phyloP scores from a whole-genome alignment of 345 rosid genomes.

The Dovyalis caffra region DNA sequence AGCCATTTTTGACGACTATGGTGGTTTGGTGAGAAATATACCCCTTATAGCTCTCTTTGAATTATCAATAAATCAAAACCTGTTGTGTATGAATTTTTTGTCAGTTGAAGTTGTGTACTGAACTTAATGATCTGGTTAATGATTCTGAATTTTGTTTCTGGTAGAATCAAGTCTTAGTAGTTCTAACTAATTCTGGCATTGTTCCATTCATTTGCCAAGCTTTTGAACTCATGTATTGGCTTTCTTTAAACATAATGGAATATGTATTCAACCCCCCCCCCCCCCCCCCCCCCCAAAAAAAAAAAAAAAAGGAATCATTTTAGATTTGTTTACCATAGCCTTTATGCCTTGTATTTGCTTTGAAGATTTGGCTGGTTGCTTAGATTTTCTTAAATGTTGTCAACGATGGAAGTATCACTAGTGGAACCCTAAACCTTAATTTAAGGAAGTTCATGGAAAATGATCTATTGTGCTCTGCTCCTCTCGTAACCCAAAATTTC shows the following conservation, averaged over 20 bases:
- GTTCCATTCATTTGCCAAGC: not conserved
- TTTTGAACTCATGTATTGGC: not conserved
- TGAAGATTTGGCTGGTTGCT: not conserved
- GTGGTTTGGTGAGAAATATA: constrained; percentile 79
- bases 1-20: constrained; percentile 91
- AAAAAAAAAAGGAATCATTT: not conserved
- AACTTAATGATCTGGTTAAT: not conserved
- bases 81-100: not conserved
- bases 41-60: not conserved
- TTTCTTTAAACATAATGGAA: too few species aligned
- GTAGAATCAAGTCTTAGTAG: not conserved
- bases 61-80: not conserved
- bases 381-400: not conserved
- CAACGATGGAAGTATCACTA: too few species aligned
- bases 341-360: not conserved
- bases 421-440: not conserved
- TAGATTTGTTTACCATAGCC: not conserved
- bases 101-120: not conserved
- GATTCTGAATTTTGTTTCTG: not conserved
- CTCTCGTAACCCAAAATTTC: not conserved
- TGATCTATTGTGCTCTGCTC: not conserved
- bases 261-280: too few species aligned
- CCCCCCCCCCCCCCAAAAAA: too few species aligned
- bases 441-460: not conserved
- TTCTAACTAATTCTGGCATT: not conserved